These are phyloP conservation scores for Cyberlindnera meyerae DNA, from an alignment of 805 yeast species.

Conservation along the genomic window DNA sequence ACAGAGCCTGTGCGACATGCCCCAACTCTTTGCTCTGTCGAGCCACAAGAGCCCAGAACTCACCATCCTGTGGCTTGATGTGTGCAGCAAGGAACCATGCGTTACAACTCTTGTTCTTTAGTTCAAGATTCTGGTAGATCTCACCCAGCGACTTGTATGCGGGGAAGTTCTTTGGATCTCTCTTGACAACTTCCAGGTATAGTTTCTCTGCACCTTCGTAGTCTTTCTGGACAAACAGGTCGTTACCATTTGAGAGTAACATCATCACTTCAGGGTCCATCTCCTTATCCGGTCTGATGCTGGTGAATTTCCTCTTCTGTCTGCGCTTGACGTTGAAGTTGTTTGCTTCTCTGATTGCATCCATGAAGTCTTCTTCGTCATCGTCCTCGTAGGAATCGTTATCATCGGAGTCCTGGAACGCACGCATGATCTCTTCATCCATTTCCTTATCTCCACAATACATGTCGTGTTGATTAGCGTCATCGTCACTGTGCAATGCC, in stretches of 20 bases:
- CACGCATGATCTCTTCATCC: conserved; percentile 32
- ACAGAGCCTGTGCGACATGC: conserved; percentile 69
- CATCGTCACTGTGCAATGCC: too few species aligned
- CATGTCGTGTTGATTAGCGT: too few species aligned
- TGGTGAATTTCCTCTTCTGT: conserved; percentile 30
- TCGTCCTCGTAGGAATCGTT: conserved; percentile 34
- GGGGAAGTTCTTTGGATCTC: conserved; percentile 71
- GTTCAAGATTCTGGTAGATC: conserved; percentile 64
- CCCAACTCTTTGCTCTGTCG: conserved; percentile 60
- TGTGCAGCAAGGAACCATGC: conserved; percentile 82
- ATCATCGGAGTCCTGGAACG: conserved; percentile 31
- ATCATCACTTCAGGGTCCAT: conserved; percentile 70
- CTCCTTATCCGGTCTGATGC: conserved; percentile 33
- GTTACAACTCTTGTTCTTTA: conserved; percentile 66
- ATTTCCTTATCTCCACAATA: conserved; percentile 18
- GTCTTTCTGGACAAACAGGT: conserved; percentile 67
- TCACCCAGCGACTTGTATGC: conserved; percentile 90
- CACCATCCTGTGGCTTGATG: conserved; percentile 67
- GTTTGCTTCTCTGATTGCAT: conserved; percentile 63
- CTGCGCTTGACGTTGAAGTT: conserved; percentile 49
- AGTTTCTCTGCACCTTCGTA: conserved; percentile 52
- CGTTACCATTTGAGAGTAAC: conserved; percentile 68
- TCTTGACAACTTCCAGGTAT: conserved; percentile 66
- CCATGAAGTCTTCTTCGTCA: conserved; percentile 44
- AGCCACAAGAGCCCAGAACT: conserved; percentile 75